Percentiles rank a stretch among this genome's conserved stretches.
phyloP scores from a whole-genome alignment of 352 stramenopile species.

The Globisporangium sylvaticum region DNA sequence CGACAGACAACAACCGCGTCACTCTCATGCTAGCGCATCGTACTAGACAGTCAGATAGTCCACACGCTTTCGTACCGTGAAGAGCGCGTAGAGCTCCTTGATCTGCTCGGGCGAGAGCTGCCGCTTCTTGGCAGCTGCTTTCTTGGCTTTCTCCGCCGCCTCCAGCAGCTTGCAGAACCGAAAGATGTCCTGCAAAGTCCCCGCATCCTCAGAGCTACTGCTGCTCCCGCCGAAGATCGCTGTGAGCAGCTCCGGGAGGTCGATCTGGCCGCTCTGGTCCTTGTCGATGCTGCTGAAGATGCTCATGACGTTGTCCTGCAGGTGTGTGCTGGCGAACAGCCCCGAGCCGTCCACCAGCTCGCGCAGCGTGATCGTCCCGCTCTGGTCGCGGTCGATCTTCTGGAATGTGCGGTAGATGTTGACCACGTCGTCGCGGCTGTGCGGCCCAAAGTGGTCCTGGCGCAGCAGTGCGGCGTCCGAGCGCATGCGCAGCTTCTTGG shows the following conservation, averaged over 20 bases:
- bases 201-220: constrained; percentile 21
- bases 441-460: constrained; percentile 59
- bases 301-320: constrained; percentile 66
- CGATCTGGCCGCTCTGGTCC: constrained; percentile 73
- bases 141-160: constrained; percentile 47
- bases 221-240: constrained; percentile 51
- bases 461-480: constrained; percentile 57
- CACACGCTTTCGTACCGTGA: constrained; percentile 36
- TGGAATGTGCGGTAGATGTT: constrained; percentile 74
- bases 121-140: constrained; percentile 32
- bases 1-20: too few relatives aligned
- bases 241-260: constrained; percentile 53
- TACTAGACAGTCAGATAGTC: too few relatives aligned
- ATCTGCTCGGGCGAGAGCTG: constrained; percentile 52
- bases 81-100: constrained; percentile 58
- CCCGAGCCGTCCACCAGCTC: constrained; percentile 59
- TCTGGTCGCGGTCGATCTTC: constrained; percentile 68
- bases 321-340: constrained; percentile 53
- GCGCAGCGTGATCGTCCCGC: constrained; percentile 53
- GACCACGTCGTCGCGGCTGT: constrained; percentile 62
- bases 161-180: constrained; percentile 52
- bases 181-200: constrained; percentile 50
- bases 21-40: too few relatives aligned
- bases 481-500: constrained; percentile 64
- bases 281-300: constrained; percentile 79